These are phyloP conservation scores for Platismatia glauca DNA, from an alignment of 495 filamentous ascomycete species.

Conservation along the genomic window DNA sequence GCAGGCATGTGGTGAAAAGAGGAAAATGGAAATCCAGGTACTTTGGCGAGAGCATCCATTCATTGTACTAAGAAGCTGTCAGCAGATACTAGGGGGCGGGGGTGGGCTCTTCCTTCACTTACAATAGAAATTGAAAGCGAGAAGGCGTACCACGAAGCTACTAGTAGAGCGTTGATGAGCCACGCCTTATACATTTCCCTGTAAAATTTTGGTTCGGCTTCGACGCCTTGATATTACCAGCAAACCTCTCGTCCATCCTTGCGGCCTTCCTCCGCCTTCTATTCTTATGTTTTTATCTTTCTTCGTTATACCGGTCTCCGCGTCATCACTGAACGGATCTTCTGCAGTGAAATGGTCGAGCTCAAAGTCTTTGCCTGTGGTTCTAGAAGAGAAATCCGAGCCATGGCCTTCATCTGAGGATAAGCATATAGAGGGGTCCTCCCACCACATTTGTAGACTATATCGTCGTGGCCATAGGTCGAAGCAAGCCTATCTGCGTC, in stretches of 20 bases:
- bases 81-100: background rate
- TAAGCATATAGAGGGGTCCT: background rate
- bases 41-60: constrained; percentile 95
- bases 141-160: constrained; percentile 88
- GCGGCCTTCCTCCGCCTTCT: constrained; percentile 57
- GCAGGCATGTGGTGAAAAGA: constrained; percentile 87
- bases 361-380: constrained; percentile 46
- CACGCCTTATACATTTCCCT: constrained; percentile 57
- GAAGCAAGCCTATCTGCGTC: background rate
- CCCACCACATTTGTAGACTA: background rate
- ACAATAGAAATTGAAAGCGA: constrained; percentile 91
- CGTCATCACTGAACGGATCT: constrained; percentile 75
- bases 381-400: constrained; percentile 42
- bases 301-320: constrained; percentile 76
- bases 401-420: constrained; percentile 21
- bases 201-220: constrained; percentile 37
- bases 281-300: constrained; percentile 57
- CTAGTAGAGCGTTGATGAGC: constrained; percentile 64
- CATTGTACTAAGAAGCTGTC: constrained; percentile 68
- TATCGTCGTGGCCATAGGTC: background rate
- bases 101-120: constrained; percentile 31
- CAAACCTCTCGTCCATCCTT: constrained; percentile 66
- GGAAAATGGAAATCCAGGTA: constrained; percentile 88
- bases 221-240: constrained; percentile 35
- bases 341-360: constrained; percentile 51